Base-by-base conservation (phyloP, 352 stramenopile species). In the Globisporangium uncinulatum region DNA sequence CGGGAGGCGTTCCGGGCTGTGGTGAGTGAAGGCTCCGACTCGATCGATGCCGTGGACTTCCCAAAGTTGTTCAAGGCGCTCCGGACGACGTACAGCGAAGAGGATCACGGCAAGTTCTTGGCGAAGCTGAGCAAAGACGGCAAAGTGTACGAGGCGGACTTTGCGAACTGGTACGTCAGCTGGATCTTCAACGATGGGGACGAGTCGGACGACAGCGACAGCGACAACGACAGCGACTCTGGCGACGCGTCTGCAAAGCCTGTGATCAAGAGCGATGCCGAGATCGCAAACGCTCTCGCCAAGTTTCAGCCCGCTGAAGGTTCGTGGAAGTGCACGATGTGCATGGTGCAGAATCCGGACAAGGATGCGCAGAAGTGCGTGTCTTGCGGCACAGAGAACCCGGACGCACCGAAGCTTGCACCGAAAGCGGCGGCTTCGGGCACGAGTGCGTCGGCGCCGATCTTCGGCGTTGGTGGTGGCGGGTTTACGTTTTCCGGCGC, bases 131-230 rank as follows among this genome's bases (percentile, higher is more conserved):
- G 67, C 13, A 78, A 71, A 45, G 63, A 79, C 46, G 79, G 79
- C n/a, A 73, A 69, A 45, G 62, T 89, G 17, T 64, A 74, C 24
- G 71, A 84, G 34, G 53, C 67, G 3, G 74, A 84, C 29, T 89
- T 89, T 41, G 67, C 79, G 41, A 59, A 59, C 31, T 89, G 79
- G 79, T 89, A 89, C 48, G 51, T 87, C 10, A 64, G 71, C 57
- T 89, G 76, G 76, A 65, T 89, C 54, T 84, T 89, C 36, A 62
- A 72, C 10, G 71, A 69, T 19, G 58, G 66, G n/a, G 71, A 71
- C n/a, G 71, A 76, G 13, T 74, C 66, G 6, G 74, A 86, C 17
- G 76, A 76, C 1, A 71, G 75, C 49, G 67, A 71, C 34, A 59
- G 66, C 17, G 63, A 80, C 11, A 55, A 66, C 1, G 61, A 67